A percentile compares a stretch with the other conserved stretches of the same genome.
Conservation (phyloP, 768 basidiomycete species). For the Boletus sp. region DNA sequence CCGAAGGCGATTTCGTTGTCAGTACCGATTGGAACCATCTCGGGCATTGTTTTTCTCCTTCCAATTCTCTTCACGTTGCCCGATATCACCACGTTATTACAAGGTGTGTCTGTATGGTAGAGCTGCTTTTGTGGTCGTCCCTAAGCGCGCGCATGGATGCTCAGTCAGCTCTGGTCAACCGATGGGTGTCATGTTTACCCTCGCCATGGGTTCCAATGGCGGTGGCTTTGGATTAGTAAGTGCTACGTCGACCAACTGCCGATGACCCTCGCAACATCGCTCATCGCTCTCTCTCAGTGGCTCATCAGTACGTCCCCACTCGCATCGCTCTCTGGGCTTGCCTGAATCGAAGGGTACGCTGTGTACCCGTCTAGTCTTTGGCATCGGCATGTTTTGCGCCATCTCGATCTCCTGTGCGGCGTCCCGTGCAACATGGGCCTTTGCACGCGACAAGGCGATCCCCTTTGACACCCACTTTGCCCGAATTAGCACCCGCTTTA, state of each 20-base stretch:
- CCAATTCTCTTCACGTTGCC: slow-evolving; percentile 66
- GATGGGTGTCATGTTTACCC: slow-evolving; percentile 57
- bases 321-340: not conserved
- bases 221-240: slow-evolving; percentile 62
- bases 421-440: slow-evolving; percentile 69
- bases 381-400: slow-evolving; percentile 56
- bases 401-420: slow-evolving; percentile 66
- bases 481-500: slow-evolving; percentile 37
- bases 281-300: slow-evolving; percentile 29
- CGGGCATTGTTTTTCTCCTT: slow-evolving; percentile 53
- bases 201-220: slow-evolving; percentile 56
- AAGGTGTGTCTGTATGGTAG: slow-evolving; percentile 35
- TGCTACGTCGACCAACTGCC: slow-evolving; percentile 3
- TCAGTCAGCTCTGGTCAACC: slow-evolving; percentile 63
- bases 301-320: slow-evolving; percentile 36
- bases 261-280: not conserved
- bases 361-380: slow-evolving; percentile 42
- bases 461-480: slow-evolving; percentile 51
- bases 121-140: not conserved
- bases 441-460: slow-evolving; percentile 64
- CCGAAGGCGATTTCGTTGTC: slow-evolving; percentile 54
- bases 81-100: slow-evolving; percentile 49
- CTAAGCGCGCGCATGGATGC: not conserved
- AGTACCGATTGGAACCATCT: slow-evolving; percentile 49
- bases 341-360: not conserved